phyloP scores from a whole-genome alignment of 495 filamentous ascomycete genomes.

The Xylaria nigripes region DNA sequence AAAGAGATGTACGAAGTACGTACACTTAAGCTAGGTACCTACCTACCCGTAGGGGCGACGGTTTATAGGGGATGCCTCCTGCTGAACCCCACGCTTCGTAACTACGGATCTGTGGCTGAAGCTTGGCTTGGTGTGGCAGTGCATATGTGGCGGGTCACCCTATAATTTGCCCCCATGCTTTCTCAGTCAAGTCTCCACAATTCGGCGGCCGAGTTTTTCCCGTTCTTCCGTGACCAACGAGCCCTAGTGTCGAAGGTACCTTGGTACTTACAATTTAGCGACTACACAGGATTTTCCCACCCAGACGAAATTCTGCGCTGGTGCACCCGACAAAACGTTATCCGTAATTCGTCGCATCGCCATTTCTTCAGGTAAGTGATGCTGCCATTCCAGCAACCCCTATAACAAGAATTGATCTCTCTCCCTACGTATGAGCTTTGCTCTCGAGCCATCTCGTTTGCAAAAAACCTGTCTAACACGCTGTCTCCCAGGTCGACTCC shows the following conservation, averaged over 20 bases:
- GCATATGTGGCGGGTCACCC: not conserved
- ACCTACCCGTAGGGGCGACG: not conserved
- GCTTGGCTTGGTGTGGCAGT: not conserved
- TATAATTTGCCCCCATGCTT: too few species aligned
- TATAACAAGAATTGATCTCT: not conserved
- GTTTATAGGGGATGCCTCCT: not conserved
- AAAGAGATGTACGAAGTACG: not conserved
- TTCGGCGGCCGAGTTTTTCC: conserved; percentile 14
- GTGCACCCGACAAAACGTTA: conserved; percentile 13
- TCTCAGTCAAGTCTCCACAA: not conserved
- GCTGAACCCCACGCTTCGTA: not conserved
- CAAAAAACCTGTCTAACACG: conserved; percentile 5
- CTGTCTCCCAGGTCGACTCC: conserved; percentile 20
- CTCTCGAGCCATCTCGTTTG: not conserved
- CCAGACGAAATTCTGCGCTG: conserved; percentile 26
- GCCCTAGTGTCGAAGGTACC: conserved; percentile 17
- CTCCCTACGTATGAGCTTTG: not conserved
- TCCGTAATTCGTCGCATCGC: conserved; percentile 13
- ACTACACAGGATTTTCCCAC: conserved; percentile 28
- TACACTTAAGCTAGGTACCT: not conserved
- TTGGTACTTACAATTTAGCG: conserved; percentile 25
- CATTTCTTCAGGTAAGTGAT: conserved; percentile 28
- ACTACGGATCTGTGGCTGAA: conserved; percentile 2
- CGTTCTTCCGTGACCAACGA: not conserved
- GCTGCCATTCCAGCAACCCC: not conserved